A percentile compares a stretch with the other conserved stretches of the same genome.
Evolutionary conservation across 2,329 filamentous ascomycete species (phyloP).

Genomic region (Colletotrichum paranaense): DNA sequence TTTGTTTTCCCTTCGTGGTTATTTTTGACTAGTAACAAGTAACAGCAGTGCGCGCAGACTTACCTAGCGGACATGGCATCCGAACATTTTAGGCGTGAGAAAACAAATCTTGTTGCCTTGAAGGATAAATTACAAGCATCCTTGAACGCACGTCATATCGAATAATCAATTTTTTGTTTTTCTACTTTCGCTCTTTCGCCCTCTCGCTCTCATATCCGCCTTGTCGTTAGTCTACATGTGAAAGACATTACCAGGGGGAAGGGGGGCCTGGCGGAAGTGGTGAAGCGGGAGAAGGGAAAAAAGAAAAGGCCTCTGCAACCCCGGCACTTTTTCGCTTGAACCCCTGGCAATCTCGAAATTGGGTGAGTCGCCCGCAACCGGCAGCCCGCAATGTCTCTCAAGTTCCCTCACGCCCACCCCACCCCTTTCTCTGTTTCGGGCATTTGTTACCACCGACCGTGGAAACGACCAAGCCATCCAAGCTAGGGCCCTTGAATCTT

Average conservation of each 20-base stretch:
- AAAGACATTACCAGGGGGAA: neutral
- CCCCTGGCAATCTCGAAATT: neutral
- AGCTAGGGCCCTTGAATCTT: neutral
- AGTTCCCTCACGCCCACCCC: neutral
- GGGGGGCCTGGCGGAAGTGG: neutral
- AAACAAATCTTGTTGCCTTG: neutral
- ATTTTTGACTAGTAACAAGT: too few relatives aligned
- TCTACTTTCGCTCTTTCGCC: neutral
- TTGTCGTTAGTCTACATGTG: neutral
- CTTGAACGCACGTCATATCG: neutral
- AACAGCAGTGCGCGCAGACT: neutral
- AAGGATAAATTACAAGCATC: neutral
- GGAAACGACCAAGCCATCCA: neutral
- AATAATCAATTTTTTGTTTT: neutral
- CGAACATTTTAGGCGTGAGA: neutral
- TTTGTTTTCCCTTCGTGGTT: neutral
- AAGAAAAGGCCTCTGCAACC: neutral
- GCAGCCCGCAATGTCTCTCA: neutral
- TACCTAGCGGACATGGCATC: neutral
- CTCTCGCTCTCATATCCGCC: neutral
- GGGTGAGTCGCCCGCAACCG: neutral
- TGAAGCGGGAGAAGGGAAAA: neutral
- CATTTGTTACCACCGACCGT: neutral
- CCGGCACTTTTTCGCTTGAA: neutral
- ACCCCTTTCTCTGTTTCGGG: neutral